Conservation (phyloP, 345 rosid species). For the Psidium guajava region DNA sequence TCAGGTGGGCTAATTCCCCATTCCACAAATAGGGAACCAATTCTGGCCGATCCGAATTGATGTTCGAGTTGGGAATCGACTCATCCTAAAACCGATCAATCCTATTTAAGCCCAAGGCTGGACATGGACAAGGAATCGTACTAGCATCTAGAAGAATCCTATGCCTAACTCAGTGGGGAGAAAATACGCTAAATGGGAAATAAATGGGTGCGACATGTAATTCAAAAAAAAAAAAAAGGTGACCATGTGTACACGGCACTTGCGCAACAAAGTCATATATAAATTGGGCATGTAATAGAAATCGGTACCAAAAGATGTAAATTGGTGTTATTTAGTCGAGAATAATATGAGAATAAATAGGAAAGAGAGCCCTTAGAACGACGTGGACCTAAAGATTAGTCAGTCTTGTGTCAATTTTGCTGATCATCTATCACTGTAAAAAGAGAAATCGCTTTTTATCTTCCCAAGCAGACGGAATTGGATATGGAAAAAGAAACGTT, state of each 20-base stretch:
- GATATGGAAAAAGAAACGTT: background rate
- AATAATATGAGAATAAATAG: too few relatives aligned
- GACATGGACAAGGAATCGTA: too few relatives aligned
- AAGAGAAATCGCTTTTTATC: background rate
- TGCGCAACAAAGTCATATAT: background rate
- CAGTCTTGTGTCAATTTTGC: background rate
- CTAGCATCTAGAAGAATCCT: background rate
- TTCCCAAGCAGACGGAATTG: background rate
- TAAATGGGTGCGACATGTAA: background rate
- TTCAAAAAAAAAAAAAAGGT: too few relatives aligned
- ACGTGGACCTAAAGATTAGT: background rate
- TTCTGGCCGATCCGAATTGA: too few relatives aligned
- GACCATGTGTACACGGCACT: background rate
- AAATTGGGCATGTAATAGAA: background rate
- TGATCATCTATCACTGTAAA: background rate
- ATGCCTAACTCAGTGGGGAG: background rate
- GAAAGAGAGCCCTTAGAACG: background rate
- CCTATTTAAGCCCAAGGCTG: background rate
- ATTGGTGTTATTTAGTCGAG: background rate
- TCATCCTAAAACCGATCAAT: too few relatives aligned
- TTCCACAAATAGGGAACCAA: too few relatives aligned
- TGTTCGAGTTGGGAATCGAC: too few relatives aligned
- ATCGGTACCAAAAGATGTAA: background rate
- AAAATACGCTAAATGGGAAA: background rate
- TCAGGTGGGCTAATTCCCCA: too few relatives aligned